Percentiles rank a stretch among this genome's conserved stretches.
These are phyloP conservation scores for Euphrasia arctica DNA, from an alignment of 305 asterid species.

Conservation along the genomic window DNA sequence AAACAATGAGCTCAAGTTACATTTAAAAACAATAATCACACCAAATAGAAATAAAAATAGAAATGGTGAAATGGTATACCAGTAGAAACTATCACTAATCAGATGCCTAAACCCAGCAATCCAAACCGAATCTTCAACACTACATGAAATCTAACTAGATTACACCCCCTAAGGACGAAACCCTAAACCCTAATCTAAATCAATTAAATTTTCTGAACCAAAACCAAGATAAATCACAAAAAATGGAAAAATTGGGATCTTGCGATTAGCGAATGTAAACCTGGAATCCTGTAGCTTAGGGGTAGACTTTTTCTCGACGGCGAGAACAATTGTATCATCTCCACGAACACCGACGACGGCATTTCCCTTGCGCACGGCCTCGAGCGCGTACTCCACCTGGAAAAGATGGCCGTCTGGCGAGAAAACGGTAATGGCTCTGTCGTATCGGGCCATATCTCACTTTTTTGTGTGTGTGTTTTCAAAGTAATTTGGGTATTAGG, in stretches of 20 bases:
- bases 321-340: constrained; percentile 63
- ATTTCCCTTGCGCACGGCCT: constrained; percentile 81
- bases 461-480: background rate
- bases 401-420: constrained; percentile 80
- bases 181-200: constrained; percentile 26
- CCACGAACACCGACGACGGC: constrained; percentile 86
- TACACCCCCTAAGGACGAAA: constrained; percentile 17
- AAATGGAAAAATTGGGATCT: constrained; percentile 7
- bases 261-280: constrained; percentile 31
- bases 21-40: background rate
- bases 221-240: constrained; percentile 16
- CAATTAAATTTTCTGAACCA: constrained; percentile 12
- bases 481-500: background rate
- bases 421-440: constrained; percentile 76
- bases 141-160: constrained; percentile 1
- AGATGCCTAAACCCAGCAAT: constrained; percentile 2
- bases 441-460: constrained; percentile 58
- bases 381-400: constrained; percentile 82
- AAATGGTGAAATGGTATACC: too few species aligned
- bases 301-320: constrained; percentile 75
- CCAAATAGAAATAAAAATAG: too few species aligned
- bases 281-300: constrained; percentile 84
- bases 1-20: constrained; percentile 5
- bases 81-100: background rate
- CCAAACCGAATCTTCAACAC: background rate